phyloP scores from a whole-genome alignment of 1,139 yeast species.

The Pichia sp. region DNA sequence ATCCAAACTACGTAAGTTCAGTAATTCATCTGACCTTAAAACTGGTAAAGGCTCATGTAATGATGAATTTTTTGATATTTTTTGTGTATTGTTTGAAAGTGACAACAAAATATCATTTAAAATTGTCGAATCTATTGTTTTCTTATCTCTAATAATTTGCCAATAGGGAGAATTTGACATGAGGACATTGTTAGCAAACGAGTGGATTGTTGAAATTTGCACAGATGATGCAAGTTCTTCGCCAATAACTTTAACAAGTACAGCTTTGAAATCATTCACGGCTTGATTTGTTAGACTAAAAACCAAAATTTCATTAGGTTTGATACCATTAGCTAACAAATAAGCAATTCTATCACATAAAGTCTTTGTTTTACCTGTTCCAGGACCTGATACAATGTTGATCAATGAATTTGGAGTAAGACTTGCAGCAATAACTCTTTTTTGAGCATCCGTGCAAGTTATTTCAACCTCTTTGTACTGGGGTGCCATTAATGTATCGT shows the following conservation, averaged over 20 bases:
- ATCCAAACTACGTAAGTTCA: not conserved
- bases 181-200: conserved; percentile 43
- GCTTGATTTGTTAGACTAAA: conserved; percentile 69
- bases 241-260: conserved; percentile 35
- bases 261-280: conserved; percentile 44
- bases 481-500: not conserved
- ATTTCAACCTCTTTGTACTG: conserved; percentile 14
- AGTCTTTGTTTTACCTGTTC: conserved; percentile 70
- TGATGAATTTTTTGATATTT: not conserved
- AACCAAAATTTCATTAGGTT: conserved; percentile 53
- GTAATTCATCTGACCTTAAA: not conserved
- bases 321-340: conserved; percentile 35
- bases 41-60: not conserved
- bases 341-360: conserved; percentile 49
- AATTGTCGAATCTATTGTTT: not conserved
- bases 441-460: conserved; percentile 25
- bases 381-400: conserved; percentile 63
- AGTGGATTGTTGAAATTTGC: conserved; percentile 56
- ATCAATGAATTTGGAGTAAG: conserved; percentile 34
- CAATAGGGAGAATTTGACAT: conserved; percentile 35
- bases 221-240: conserved; percentile 32
- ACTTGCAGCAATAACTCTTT: conserved; percentile 23
- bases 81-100: not conserved
- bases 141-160: conserved; percentile 34
- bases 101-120: conserved; percentile 2